Evolutionary conservation across 345 rosid species (phyloP), one percentile per base, ranked within the genome.

Genomic region (Gossypium stocksii): DNA sequence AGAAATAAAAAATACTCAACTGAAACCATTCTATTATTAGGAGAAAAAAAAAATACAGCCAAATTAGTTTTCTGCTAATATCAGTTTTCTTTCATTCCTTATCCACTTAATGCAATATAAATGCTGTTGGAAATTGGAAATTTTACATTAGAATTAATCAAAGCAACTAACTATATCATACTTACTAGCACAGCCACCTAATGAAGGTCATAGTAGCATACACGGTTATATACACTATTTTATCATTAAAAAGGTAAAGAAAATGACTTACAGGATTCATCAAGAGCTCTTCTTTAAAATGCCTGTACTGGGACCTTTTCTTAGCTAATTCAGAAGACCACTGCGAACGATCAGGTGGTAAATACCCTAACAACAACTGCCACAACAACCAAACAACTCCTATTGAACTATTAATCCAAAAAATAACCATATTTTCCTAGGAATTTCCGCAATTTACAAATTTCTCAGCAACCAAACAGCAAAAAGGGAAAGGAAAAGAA

Each of bases 271-370:
- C 98, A 81, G 98, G 98, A 71, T 94, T 94, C 91, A 92, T 89
- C 75, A 94, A 79, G 74, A 94, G 97, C 77, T 94, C 98, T 12
- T 87, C 92, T 81, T 92, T 94, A 76, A 94, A 92, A 73, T 84
- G 91, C 85, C 80, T 87, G 88, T 91, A 94, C 84, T 94, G 98
- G 46, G 91, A 85, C 82, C 98, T 88, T 83, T 83, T 94, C 88
- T 88, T 94, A 52, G 93, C 85, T 80, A 94, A 78, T 77, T 94
- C 98, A 68, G 90, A 80, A 9, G 87, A 82, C 98, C 98, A 94
- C 11, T 88, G 83, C 14, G 83, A 84, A 7, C 93, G 94, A 81
- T 94, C 98, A 49, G 89, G 85, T 2, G 98, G 91, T 66, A 94
- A 76, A 85, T 89, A 94, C 45, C 93, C 91, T 77, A 94, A 78